Evolutionary conservation across 2,329 filamentous ascomycete genomes (phyloP), one percentile per base, ranked within the genome.

Genomic region (Akanthomyces dipterigenus): DNA sequence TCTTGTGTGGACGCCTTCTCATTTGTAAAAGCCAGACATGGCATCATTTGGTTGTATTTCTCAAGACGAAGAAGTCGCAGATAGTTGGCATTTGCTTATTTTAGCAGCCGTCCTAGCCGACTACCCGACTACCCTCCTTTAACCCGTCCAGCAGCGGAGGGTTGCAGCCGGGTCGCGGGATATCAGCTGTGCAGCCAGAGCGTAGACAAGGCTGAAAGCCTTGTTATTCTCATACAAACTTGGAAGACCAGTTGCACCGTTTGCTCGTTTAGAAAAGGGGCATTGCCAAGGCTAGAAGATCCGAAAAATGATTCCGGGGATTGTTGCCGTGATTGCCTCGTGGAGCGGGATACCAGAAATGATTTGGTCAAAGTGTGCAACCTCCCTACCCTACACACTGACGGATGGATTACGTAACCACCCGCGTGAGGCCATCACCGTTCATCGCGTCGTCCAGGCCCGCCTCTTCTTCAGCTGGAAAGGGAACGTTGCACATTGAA

Each of bases 331-430:
- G 6, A 34, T 34, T 34, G 31, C 31, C 11, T 31, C 31, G 1
- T n/a, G n/a, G n/a, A n/a, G 11, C 5, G 31, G 31, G 31, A 16
- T 48, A 26, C 45, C 45, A 18, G 20, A 48, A 6, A 28, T 28
- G 45, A 12, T 24, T 6, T 8, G n/a, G 3, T 14, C n/a, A 3
- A 34, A 20, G 4, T 46, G 43, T 46, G 11, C n/a, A 11, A 7
- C 16, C 6, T 6, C 1, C 4, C 42, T 58, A 58, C 55, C 55
- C 55, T 58, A 40, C 20, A 50, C 28, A 26, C 1, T 9, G 46
- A 26, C 45, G 31, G 36, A 16, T 4, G 9, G 46, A 58, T 58
- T 58, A 58, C 55, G 49, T 58, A 58, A 58, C 28, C 55, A 50
- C 6, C 18, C 11, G n/a, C 26, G 45, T 50, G 55, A 58, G 42